Evolutionary conservation across 495 filamentous ascomycete genomes (phyloP).

Genomic region (Hyaloscypha finlandica): DNA sequence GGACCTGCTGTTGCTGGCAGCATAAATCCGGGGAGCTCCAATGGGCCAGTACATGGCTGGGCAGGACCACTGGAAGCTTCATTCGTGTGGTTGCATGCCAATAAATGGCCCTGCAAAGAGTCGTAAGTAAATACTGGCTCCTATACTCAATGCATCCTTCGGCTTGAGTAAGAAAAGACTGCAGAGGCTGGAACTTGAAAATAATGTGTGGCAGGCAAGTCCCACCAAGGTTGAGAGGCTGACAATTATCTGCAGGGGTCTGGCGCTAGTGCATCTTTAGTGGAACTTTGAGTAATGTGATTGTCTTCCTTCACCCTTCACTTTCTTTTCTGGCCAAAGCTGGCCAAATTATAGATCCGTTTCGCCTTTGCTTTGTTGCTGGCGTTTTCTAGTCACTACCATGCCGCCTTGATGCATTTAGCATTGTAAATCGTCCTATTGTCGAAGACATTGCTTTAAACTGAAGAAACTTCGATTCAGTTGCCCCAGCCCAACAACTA

Average conservation of each 20-base stretch:
- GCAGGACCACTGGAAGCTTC: conserved; percentile 28
- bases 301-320: neutral
- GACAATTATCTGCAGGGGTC: neutral
- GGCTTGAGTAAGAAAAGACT: neutral
- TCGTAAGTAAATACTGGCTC: conserved; percentile 17
- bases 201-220: neutral
- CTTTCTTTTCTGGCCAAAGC: neutral
- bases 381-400: neutral
- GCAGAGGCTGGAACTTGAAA: neutral
- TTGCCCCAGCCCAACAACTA: neutral
- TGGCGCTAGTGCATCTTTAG: neutral
- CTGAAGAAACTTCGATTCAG: neutral
- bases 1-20: conserved; percentile 61
- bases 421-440: neutral
- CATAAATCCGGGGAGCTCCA: conserved; percentile 87
- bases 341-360: neutral
- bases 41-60: conserved; percentile 95
- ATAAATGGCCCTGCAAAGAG: conserved; percentile 23
- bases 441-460: neutral
- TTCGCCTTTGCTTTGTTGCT: neutral
- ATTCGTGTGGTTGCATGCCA: conserved; percentile 34
- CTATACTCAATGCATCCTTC: conserved; percentile 18
- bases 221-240: too few species aligned
- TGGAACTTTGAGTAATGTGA: neutral
- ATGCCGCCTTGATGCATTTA: neutral